These are phyloP conservation scores for Coemansia sp. DNA, from an alignment of 192 early-diverging fungal species.

Conservation along the genomic window DNA sequence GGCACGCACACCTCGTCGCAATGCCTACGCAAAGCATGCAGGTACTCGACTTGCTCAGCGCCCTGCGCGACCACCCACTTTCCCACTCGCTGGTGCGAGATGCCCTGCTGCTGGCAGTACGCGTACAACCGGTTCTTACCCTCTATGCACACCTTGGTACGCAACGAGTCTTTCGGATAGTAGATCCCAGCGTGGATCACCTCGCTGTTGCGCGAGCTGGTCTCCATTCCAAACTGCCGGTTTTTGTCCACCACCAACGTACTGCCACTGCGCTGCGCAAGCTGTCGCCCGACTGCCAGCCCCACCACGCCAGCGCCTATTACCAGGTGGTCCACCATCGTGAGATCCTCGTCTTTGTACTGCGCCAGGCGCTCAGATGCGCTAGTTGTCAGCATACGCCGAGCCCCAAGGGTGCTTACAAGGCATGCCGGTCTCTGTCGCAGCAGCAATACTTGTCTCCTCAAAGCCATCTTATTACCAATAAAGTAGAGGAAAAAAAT, in stretches of 20 bases:
- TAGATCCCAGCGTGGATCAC: conserved; percentile 90
- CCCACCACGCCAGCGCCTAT: conserved; percentile 85
- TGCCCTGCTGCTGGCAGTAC: conserved; percentile 52
- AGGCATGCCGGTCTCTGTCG: neutral
- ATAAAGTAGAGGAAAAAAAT: neutral
- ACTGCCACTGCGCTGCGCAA: conserved; percentile 51
- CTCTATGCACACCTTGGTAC: conserved; percentile 73
- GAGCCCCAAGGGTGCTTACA: neutral
- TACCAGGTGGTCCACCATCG: conserved; percentile 66
- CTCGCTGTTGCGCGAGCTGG: conserved; percentile 83
- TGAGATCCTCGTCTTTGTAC: conserved; percentile 17
- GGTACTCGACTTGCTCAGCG: conserved; percentile 54
- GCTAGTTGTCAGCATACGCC: neutral
- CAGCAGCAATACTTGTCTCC: neutral
- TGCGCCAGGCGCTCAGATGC: conserved; percentile 20
- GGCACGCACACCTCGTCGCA: conserved; percentile 57
- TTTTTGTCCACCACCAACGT: conserved; percentile 73
- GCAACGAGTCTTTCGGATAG: conserved; percentile 73
- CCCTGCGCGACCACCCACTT: conserved; percentile 81
- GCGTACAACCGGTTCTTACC: conserved; percentile 73
- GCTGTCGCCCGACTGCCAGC: conserved; percentile 67
- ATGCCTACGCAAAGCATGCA: conserved; percentile 59
- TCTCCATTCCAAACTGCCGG: conserved; percentile 63
- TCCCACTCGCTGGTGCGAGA: conserved; percentile 60
- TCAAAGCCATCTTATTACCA: neutral